Conservation (phyloP, 1,284 basidiomycete genomes). For the Golubevia pallescens region DNA sequence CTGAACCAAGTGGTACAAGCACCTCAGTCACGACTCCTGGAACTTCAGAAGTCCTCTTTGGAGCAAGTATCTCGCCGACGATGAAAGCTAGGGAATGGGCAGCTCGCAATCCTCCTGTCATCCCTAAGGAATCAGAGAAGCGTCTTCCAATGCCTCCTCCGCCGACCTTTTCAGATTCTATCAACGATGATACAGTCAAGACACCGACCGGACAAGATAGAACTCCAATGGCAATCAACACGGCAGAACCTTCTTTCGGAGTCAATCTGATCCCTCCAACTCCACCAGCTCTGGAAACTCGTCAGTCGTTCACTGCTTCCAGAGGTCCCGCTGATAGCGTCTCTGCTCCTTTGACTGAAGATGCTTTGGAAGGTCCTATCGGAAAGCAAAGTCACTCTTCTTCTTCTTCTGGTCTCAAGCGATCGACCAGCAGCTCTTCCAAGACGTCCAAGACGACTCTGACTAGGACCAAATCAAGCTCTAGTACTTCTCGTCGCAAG, state of each 20-base stretch:
- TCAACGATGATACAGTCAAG: slow-evolving; percentile 7
- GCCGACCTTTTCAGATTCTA: slow-evolving; percentile 20
- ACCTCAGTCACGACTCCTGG: slow-evolving; percentile 33
- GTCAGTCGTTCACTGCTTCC: slow-evolving; percentile 19
- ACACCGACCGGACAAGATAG: slow-evolving; percentile 18
- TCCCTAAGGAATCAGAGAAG: slow-evolving; percentile 13
- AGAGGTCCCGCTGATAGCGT: not conserved
- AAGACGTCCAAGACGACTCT: too few species aligned
- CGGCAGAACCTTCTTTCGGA: slow-evolving; percentile 18
- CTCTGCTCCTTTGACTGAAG: too few species aligned
- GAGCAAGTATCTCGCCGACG: too few species aligned
- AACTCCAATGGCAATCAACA: slow-evolving; percentile 25
- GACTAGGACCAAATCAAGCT: too few species aligned
- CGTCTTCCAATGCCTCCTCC: slow-evolving; percentile 40
- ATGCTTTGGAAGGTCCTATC: too few species aligned
- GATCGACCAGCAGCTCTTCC: too few species aligned
- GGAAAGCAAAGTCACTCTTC: too few species aligned
- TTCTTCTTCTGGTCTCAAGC: too few species aligned
- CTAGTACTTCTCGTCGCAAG: too few species aligned
- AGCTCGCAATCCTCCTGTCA: not conserved
- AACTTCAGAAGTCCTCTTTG: slow-evolving; percentile 15
- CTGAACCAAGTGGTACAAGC: slow-evolving; percentile 33
- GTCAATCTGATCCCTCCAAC: slow-evolving; percentile 55
- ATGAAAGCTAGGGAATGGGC: slow-evolving; percentile 1
- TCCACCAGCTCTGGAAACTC: slow-evolving; percentile 34